phyloP scores from a whole-genome alignment of 1,139 yeast genomes.

The Kurtzmaniella natalensis region DNA sequence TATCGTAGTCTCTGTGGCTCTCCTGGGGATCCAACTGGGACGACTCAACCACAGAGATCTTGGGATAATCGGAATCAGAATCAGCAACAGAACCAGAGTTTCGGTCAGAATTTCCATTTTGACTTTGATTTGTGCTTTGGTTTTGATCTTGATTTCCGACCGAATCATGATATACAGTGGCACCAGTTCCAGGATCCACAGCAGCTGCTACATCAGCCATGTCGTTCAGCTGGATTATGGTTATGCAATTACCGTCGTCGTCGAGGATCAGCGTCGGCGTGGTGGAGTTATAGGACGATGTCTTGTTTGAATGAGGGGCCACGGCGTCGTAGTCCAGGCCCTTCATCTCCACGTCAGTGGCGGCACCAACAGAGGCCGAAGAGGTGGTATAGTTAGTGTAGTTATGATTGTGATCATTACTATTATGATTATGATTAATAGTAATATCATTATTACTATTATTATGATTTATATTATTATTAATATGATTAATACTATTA shows the following conservation, averaged over 20 bases:
- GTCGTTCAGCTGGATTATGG: conserved; percentile 12
- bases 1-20: conserved; percentile 1
- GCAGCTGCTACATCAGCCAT: too few relatives aligned
- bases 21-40: conserved; percentile 1
- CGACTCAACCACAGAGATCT: too few relatives aligned
- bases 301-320: neutral
- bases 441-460: too few relatives aligned
- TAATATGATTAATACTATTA: too few relatives aligned
- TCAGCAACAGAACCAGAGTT: neutral
- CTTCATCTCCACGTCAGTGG: neutral
- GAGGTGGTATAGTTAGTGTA: conserved; percentile 1
- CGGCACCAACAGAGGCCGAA: neutral
- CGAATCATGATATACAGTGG: too few relatives aligned
- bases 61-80: conserved; percentile 1
- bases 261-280: conserved; percentile 9
- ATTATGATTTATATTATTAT: too few relatives aligned
- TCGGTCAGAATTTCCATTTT: too few relatives aligned
- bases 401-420: too few relatives aligned
- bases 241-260: conserved; percentile 12
- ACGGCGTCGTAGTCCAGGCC: neutral
- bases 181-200: too few relatives aligned
- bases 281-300: conserved; percentile 1
- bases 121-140: too few relatives aligned
- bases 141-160: too few relatives aligned
- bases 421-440: too few relatives aligned